A percentile compares a stretch with the other conserved stretches of the same genome.
These are phyloP conservation scores for Colletotrichum trifolii DNA, from an alignment of 2,329 filamentous ascomycete genomes.

Conservation along the genomic window DNA sequence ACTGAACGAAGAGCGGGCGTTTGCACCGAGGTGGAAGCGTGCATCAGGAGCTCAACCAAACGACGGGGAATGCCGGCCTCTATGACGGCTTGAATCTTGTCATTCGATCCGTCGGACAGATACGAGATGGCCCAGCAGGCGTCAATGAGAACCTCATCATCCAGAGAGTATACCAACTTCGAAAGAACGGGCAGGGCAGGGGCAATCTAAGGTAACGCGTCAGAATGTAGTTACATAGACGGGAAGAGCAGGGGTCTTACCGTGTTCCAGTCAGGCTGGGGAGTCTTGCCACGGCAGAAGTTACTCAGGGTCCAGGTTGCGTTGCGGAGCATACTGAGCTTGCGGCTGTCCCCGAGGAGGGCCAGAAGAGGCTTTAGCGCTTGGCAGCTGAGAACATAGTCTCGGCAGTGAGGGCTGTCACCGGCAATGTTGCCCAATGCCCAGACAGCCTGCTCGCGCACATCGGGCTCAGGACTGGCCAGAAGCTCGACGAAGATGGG, in stretches of 20 bases:
- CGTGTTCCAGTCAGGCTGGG: constrained; percentile 96
- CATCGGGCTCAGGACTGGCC: constrained; percentile 95
- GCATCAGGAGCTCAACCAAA: constrained; percentile 96
- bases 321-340: constrained; percentile 98
- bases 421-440: constrained; percentile 98
- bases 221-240: neutral
- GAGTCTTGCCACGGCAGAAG: constrained; percentile 99
- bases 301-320: constrained; percentile 99
- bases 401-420: constrained; percentile 96
- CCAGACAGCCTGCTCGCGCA: constrained; percentile 98
- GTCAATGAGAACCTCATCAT: constrained; percentile 98
- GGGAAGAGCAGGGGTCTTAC: constrained; percentile 64
- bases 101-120: constrained; percentile 96
- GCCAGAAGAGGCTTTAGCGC: constrained; percentile 90
- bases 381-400: constrained; percentile 92
- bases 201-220: constrained; percentile 73
- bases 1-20: constrained; percentile 97
- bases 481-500: constrained; percentile 98
- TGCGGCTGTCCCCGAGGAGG: constrained; percentile 95
- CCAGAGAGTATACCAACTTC: constrained; percentile 97
- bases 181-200: constrained; percentile 94
- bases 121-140: constrained; percentile 99
- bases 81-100: constrained; percentile 99
- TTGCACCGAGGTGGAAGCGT: constrained; percentile 97
- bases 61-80: constrained; percentile 97